phyloP scores from a whole-genome alignment of 352 stramenopile species.

The Blastocystis sp. region DNA sequence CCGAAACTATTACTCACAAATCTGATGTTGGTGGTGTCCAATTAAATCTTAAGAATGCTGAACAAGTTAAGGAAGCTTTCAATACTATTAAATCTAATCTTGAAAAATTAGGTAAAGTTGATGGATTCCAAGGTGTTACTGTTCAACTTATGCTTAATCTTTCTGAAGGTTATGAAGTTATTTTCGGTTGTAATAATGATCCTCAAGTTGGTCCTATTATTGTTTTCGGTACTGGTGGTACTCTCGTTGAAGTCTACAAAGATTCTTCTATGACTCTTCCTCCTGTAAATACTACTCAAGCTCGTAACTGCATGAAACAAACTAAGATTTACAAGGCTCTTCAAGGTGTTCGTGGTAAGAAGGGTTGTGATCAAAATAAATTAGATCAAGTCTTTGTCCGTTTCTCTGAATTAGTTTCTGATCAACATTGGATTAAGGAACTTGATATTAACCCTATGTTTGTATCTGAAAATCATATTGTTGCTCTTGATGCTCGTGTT shows the following conservation, averaged over 20 bases:
- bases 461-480: constrained; percentile 11
- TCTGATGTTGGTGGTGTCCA: constrained; percentile 30
- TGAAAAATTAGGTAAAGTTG: constrained; percentile 27
- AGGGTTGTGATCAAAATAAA: constrained; percentile 15
- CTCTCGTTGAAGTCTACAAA: constrained; percentile 36
- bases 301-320: constrained; percentile 18
- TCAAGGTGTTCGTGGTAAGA: constrained; percentile 18
- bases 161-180: constrained; percentile 29
- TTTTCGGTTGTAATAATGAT: constrained; percentile 25
- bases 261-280: constrained; percentile 30
- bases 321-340: constrained; percentile 36
- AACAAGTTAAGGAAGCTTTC: constrained; percentile 4
- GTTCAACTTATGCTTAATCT: constrained; percentile 31
- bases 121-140: constrained; percentile 36
- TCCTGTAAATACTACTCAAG: constrained; percentile 24
- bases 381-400: constrained; percentile 31
- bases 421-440: constrained; percentile 32
- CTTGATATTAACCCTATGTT: constrained; percentile 33
- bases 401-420: constrained; percentile 20
- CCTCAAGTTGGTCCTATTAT: constrained; percentile 34
- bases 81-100: constrained; percentile 31
- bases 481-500: constrained; percentile 31
- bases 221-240: constrained; percentile 36
- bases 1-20: constrained; percentile 32
- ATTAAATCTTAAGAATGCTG: constrained; percentile 14